phyloP scores from a whole-genome alignment of 1,284 basidiomycete genomes.

The Pseudozyma thailandica region DNA sequence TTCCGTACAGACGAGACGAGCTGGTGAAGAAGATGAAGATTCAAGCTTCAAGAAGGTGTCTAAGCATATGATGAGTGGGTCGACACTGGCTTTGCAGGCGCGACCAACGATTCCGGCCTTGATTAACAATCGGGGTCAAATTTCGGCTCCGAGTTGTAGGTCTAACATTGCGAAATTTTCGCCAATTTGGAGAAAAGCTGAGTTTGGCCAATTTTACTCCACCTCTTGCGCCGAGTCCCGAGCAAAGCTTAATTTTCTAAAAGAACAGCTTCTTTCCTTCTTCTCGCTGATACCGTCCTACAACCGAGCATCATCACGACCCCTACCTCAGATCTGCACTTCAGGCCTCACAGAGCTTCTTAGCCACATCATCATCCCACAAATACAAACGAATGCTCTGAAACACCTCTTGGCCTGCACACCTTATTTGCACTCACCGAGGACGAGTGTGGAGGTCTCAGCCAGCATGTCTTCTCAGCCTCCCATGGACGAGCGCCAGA shows the following conservation, averaged over 20 bases:
- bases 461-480: slow-evolving; percentile 23
- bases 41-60: not conserved
- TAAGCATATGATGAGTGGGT: not conserved
- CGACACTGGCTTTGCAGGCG: slow-evolving; percentile 6
- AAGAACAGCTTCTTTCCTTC: not conserved
- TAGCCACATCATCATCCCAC: too few relatives aligned
- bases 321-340: too few relatives aligned
- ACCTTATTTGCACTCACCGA: not conserved
- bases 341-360: too few relatives aligned
- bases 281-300: not conserved
- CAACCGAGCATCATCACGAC: not conserved
- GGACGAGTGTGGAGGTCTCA: not conserved
- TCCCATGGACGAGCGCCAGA: slow-evolving; percentile 22
- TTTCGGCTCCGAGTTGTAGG: slow-evolving; percentile 24
- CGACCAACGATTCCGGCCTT: slow-evolving; percentile 18
- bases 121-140: slow-evolving; percentile 16
- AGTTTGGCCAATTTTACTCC: not conserved
- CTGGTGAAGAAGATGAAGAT: not conserved
- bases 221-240: slow-evolving; percentile 29
- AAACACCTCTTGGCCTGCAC: too few relatives aligned
- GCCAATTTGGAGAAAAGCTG: not conserved
- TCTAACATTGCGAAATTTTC: slow-evolving; percentile 8
- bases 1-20: slow-evolving; percentile 9
- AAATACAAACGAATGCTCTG: too few relatives aligned
- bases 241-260: slow-evolving; percentile 18